Conservation (phyloP, 164 flowering plant species). For the Vitis riparia region DNA sequence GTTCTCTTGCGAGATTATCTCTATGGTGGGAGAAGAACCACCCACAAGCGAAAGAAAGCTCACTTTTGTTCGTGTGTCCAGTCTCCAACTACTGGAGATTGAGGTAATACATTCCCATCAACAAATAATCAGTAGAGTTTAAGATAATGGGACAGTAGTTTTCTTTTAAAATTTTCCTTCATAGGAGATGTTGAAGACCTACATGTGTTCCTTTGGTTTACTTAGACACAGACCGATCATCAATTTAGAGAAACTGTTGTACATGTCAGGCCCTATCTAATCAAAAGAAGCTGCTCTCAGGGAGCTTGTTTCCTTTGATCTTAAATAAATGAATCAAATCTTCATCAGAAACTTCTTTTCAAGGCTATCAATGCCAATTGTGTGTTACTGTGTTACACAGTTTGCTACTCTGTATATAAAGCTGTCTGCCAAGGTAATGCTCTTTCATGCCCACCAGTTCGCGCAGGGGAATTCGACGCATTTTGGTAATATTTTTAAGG, state of each 20-base stretch:
- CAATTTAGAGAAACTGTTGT: slow-evolving; percentile 27
- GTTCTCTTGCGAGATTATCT: slow-evolving; percentile 55
- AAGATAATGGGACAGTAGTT: neutral
- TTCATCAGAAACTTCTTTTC: neutral
- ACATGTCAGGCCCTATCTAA: slow-evolving; percentile 17
- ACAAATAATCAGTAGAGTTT: neutral
- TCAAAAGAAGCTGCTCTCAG: slow-evolving; percentile 5
- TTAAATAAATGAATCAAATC: slow-evolving; percentile 7
- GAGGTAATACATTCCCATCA: slow-evolving; percentile 13
- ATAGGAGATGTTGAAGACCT: neutral
- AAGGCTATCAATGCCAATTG: neutral
- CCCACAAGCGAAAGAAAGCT: slow-evolving; percentile 37
- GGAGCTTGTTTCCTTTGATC: slow-evolving; percentile 3
- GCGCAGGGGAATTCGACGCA: too few species aligned
- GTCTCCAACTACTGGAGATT: slow-evolving; percentile 49
- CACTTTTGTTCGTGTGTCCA: slow-evolving; percentile 53
- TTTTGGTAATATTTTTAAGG: too few species aligned
- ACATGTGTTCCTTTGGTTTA: neutral
- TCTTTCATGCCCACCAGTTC: too few species aligned
- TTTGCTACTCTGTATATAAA: too few species aligned
- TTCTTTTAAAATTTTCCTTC: slow-evolving; percentile 15
- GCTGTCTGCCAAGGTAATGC: too few species aligned
- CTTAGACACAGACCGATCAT: slow-evolving; percentile 6
- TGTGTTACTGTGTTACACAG: neutral
- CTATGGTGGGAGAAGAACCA: slow-evolving; percentile 38